These are phyloP conservation scores for Corynespora cassiicola DNA, from an alignment of 2,329 filamentous ascomycete genomes.

Conservation along the genomic window DNA sequence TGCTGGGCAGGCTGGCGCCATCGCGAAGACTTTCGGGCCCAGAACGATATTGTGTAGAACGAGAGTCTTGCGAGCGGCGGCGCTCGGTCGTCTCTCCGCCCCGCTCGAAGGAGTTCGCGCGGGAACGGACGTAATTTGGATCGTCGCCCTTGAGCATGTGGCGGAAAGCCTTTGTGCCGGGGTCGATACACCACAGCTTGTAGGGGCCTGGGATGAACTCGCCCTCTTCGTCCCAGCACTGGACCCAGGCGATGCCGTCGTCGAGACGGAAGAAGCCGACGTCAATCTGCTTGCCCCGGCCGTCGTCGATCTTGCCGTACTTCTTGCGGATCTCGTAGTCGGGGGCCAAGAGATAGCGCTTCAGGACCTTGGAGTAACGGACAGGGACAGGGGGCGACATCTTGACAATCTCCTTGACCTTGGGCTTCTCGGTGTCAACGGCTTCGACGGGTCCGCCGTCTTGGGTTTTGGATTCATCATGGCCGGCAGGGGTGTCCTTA, in stretches of 20 bases:
- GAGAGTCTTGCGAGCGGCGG: conserved; percentile 36
- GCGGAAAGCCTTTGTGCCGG: conserved; percentile 45
- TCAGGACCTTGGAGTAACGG: conserved; percentile 57
- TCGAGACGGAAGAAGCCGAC: conserved; percentile 58
- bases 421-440: conserved; percentile 8
- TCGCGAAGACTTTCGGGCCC: conserved; percentile 31
- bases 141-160: conserved; percentile 48
- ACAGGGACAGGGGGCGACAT: conserved; percentile 44
- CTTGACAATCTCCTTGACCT: conserved; percentile 27
- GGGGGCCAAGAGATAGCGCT: conserved; percentile 55
- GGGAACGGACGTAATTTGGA: conserved; percentile 35
- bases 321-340: conserved; percentile 57
- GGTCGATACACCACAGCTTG: conserved; percentile 56
- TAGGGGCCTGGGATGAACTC: conserved; percentile 59
- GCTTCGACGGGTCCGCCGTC: conserved; percentile 21
- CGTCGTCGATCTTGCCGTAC: conserved; percentile 48
- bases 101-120: conserved; percentile 22
- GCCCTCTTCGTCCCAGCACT: conserved; percentile 57
- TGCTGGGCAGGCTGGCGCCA: conserved; percentile 31
- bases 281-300: conserved; percentile 45
- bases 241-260: conserved; percentile 56
- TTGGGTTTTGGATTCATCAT: conserved; percentile 24
- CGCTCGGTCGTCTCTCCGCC: conserved; percentile 11
- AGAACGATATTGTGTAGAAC: conserved; percentile 32
- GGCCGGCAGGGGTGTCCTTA: conserved; percentile 37